Evolutionary conservation across 1,139 yeast genomes (phyloP), one percentile per base, ranked within the genome.

Genomic region (Taphrina pruni): DNA sequence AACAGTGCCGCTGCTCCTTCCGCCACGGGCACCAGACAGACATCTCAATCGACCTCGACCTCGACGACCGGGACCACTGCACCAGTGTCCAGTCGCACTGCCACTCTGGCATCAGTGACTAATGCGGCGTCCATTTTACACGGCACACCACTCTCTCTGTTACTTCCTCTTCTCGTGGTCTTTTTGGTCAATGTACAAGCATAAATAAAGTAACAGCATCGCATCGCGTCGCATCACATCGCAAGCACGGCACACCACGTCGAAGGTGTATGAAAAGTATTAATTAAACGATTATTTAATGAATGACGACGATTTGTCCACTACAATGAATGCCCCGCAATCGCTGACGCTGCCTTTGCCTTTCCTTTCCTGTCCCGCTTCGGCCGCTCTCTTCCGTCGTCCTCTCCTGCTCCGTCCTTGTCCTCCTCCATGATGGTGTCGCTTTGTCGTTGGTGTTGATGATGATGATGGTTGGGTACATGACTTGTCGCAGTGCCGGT

Each of bases 311-410:
- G 11, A 14, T 3, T 14, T 3, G 11, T 9, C 11, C 14, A 39
- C 43, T 39, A 14, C 14, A 14, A 14, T 39, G 11, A 39, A 39
- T 14, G 43, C 43, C n/a, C 20, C 2, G 48, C 48, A 45, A 14
- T 45, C 48, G 48, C 48, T 45, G n/a, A 45, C 48, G 48, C 48
- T 45, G 32, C 48, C 48, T 45, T 45, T 45, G 12, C 54, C 54
- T 50, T 50, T 21, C 54, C 54, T 21, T 50, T 45, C 2, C 51
- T 46, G 20, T 46, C 26, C 51, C 51, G 11, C 26, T 20, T 46
- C n/a, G 51, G 20, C 1, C 17, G 26, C 51, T 46, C 17, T 8
- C 2, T 11, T 11, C 43, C 32, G 32, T 26, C 32, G 32, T 39
- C 43, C 43, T 39, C 43, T 9, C 43, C 43, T 39, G 35, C 36